Base-by-base conservation (phyloP, 2,329 filamentous ascomycete genomes). In the Fusarium sp. region DNA sequence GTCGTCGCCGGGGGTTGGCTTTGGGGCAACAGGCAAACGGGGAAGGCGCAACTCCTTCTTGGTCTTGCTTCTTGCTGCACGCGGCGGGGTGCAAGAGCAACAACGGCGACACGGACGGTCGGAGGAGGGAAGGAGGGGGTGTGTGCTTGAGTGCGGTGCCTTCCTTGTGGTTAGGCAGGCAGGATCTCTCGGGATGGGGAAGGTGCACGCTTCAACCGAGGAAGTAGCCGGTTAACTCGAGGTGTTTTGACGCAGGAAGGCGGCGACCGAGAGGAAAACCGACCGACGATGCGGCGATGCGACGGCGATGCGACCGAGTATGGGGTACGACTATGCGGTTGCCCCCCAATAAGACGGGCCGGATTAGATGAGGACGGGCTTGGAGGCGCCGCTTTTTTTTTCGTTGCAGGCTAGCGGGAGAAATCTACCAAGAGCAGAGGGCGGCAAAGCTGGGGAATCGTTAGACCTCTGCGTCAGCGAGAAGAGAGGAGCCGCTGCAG, bases 281-380 rank as follows among this genome's bases (percentile, higher is more conserved):
- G 58, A 73, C 70, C 70, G 70, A 69, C 64, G 65, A 73, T 70
- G 71, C 68, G 68, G 70, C 70, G 69, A 60, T 64, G 65, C 44
- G 56, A 61, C 40, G 48, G 43, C 34, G 59, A 48, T 50, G 53
- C 54, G 40, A 60, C 51, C 60, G 67, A 63, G 68, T 72, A 72
- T 61, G 64, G 65, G 63, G 73, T 69, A 50, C 50, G 50, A 56
- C 27, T 61, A 63, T 52, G 61, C 46, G 30, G 46, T 68, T 58
- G 59, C 59, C 70, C 71, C 72, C 72, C 72, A 74, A 74, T 74
- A 58, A 72, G 65, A 75, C 62, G 70, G 65, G 56, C 70, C 68
- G 68, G 64, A 75, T 74, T 74, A 75, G 73, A 74, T 73, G 71
- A 55, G 68, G 60, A 50, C 43, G 57, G 62, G 37, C 47, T 58